A percentile compares a stretch with the other conserved stretches of the same genome.
Conservation (phyloP, 2,329 filamentous ascomycete genomes). For the Talaromyces rugulosus region DNA sequence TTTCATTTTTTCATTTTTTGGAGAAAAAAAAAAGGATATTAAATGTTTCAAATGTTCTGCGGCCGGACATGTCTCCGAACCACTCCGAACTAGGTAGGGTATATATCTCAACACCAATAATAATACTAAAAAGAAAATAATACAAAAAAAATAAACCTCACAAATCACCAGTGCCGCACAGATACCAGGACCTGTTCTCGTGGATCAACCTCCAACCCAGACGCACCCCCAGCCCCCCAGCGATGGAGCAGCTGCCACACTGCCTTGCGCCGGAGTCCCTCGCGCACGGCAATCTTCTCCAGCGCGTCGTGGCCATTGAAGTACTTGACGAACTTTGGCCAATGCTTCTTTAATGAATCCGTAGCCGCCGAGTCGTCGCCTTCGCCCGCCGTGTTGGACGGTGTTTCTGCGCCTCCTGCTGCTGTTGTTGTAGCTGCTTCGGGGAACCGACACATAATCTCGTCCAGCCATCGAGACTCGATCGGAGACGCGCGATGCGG, state of each 20-base stretch:
- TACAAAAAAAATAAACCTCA: neutral
- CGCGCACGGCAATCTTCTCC: slow-evolving; percentile 79
- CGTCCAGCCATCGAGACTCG: slow-evolving; percentile 66
- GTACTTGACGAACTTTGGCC: slow-evolving; percentile 74
- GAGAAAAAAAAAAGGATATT: too few species aligned
- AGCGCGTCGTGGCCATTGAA: slow-evolving; percentile 81
- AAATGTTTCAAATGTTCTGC: too few species aligned
- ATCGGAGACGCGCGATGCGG: slow-evolving; percentile 73
- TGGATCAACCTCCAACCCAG: slow-evolving; percentile 26
- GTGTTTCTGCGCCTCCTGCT: neutral
- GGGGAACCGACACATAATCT: slow-evolving; percentile 39
- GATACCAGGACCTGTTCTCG: slow-evolving; percentile 51
- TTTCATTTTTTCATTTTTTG: too few species aligned
- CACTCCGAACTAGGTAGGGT: neutral
- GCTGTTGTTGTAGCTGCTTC: slow-evolving; percentile 16
- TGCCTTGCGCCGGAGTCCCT: slow-evolving; percentile 77
- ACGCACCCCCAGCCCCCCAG: slow-evolving; percentile 58
- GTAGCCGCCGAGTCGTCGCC: slow-evolving; percentile 22
- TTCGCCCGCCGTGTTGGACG: slow-evolving; percentile 11
- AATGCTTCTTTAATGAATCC: slow-evolving; percentile 54
- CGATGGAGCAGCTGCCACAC: slow-evolving; percentile 54
- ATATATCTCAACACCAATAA: neutral
- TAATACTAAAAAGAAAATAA: neutral
- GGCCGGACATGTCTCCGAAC: neutral
- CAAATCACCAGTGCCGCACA: slow-evolving; percentile 62